Evolutionary conservation across 177 flowering plant genomes (phyloP).

Genomic region (Tripterygium wilfordii): DNA sequence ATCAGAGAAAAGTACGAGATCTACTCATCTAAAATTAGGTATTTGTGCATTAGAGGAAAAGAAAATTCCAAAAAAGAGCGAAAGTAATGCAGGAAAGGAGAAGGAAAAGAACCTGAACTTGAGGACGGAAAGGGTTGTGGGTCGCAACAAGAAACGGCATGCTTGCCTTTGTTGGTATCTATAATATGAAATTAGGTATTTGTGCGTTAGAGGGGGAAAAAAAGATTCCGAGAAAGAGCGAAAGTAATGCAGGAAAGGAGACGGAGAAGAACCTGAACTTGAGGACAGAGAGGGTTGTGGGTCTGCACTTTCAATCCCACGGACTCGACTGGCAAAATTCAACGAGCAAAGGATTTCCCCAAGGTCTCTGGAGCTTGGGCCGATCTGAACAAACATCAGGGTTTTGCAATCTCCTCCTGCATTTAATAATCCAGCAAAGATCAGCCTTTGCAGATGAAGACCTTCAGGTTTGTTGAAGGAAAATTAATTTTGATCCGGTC

Average conservation of each 20-base stretch:
- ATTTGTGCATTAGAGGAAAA: no score
- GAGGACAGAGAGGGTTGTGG: no score
- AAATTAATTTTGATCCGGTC: neutral
- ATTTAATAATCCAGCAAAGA: constrained; percentile 9
- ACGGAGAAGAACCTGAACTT: no score
- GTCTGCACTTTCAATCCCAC: no score
- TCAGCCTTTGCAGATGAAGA: neutral
- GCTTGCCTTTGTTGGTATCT: neutral
- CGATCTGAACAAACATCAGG: constrained; percentile 88
- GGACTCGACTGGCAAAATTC: constrained; percentile 83
- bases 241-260: no score
- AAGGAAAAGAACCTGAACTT: constrained; percentile 3
- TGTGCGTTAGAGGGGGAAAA: no score
- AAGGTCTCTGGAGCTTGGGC: constrained; percentile 65
- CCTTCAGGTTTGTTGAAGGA: neutral
- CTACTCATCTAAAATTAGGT: neutral
- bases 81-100: no score
- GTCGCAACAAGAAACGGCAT: no score
- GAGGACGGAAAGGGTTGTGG: constrained; percentile 1
- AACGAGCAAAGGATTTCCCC: constrained; percentile 89
- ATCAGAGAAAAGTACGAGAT: neutral
- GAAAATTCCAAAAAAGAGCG: no score
- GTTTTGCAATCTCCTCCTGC: constrained; percentile 97
- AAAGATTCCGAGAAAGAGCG: no score
- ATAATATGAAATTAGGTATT: no score